Evolutionary conservation across 768 basidiomycete species (phyloP), one percentile per base, ranked within the genome.

Genomic region (Pleurotus cornucopiae): DNA sequence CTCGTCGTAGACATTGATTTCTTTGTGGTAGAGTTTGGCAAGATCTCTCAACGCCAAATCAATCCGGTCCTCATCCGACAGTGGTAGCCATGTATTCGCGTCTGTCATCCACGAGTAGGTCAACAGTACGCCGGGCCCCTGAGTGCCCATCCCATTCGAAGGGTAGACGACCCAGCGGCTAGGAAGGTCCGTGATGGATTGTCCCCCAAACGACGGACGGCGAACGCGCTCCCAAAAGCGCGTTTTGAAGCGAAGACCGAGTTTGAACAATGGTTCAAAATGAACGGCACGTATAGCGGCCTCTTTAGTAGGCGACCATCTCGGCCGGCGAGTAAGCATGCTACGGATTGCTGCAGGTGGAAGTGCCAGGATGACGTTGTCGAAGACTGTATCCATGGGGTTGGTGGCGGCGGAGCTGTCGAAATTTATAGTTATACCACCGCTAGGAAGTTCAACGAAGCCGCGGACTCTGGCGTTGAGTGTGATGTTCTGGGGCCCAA

Each of bases 71-170:
- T 40, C 56, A 11, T 46, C 23, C 9, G 54, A 40, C 11, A 56
- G 51, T 18, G 66, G 58, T 37, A 66, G 57, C 14, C 55, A 55
- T 4, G 64, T 64, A 18, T 63, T 61, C 5, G 51, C 51, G 41
- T 53, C 51, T 9, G 66, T 48, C 56, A 65, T 67, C 63, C 64
- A 63, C 34, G 65, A 68, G 48, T 63, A 60, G n/a, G 67, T 41
- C 11, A 67, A 57, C 9, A 67, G 34, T 16, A 65, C 66, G 12
- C 66, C 66, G 23, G 66, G 64, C 25, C 67, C 64, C 56, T 60
- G 44, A 5, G 55, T 34, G 25, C 61, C 54, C 14, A 55, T 45
- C 13, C 54, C 54, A 23, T 55, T 45, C 5, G 43, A 45, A 21
- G 54, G 54, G 43, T 55, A 55, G 14, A 55, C 54, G 6, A 55